phyloP scores from a whole-genome alignment of 1,284 basidiomycete species.

The Pterulicium gracile region DNA sequence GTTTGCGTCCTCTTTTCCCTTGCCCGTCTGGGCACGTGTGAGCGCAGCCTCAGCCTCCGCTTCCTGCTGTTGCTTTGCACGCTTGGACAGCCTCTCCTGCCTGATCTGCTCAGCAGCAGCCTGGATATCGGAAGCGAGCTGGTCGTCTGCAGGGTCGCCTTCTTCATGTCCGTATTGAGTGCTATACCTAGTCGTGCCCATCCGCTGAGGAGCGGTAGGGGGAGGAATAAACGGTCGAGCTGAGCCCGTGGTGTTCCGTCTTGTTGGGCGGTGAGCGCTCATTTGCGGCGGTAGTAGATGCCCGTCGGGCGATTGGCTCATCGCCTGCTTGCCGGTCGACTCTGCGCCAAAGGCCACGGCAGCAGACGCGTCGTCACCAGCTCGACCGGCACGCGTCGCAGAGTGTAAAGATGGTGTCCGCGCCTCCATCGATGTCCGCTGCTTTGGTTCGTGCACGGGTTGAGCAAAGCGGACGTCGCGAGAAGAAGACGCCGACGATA shows the following conservation, averaged over 20 bases:
- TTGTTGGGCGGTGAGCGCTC: slow-evolving; percentile 25
- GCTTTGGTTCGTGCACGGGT: slow-evolving; percentile 11
- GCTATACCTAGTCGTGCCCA: slow-evolving; percentile 15
- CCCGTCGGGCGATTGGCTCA: slow-evolving; percentile 30
- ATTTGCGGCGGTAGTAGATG: slow-evolving; percentile 38
- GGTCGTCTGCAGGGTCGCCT: slow-evolving; percentile 25
- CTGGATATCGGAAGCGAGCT: slow-evolving; percentile 61
- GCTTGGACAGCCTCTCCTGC: slow-evolving; percentile 60
- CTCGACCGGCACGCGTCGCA: slow-evolving; percentile 5
- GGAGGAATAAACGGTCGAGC: slow-evolving; percentile 15
- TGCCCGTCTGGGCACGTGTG: slow-evolving; percentile 30
- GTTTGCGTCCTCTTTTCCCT: slow-evolving; percentile 29
- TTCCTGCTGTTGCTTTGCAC: slow-evolving; percentile 51
- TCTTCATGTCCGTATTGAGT: slow-evolving; percentile 23
- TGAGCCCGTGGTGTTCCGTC: slow-evolving; percentile 45
- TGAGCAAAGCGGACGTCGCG: slow-evolving; percentile 15
- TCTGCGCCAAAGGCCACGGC: not conserved
- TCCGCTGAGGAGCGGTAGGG: slow-evolving; percentile 13
- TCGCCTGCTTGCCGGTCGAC: slow-evolving; percentile 11
- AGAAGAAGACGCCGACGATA: slow-evolving; percentile 14
- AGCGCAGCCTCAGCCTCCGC: slow-evolving; percentile 30
- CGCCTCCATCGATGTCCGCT: slow-evolving; percentile 4
- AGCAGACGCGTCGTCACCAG: not conserved
- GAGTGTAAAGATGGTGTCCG: not conserved
- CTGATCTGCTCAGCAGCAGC: slow-evolving; percentile 77